phyloP scores from a whole-genome alignment of 257 asterid species.

The Solanum habrochaites region DNA sequence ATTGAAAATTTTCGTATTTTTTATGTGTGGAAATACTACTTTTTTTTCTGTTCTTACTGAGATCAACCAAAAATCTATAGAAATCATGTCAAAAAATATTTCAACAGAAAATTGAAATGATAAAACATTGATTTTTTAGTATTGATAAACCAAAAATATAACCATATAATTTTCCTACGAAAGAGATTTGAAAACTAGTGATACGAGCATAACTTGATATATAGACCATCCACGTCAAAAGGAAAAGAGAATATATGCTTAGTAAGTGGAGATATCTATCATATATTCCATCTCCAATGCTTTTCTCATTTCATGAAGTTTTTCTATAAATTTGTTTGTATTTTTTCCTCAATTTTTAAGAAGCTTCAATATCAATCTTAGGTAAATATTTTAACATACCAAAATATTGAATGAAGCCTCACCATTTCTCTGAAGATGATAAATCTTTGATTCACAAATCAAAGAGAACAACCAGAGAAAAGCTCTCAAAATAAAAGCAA shows the following conservation, averaged over 20 bases:
- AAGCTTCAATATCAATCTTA: neutral
- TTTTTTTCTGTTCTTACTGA: no score
- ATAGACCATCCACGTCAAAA: neutral
- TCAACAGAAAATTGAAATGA: no score
- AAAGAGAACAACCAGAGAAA: conserved; percentile 9
- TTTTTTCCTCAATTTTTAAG: neutral
- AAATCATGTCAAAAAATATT: no score
- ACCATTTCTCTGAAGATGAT: conserved; percentile 11
- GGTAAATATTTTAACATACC: neutral
- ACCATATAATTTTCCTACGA: no score
- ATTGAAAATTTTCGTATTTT: no score
- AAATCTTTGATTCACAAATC: conserved; percentile 9
- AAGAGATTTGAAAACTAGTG: neutral
- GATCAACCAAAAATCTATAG: neutral
- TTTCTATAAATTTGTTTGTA: conserved; percentile 8
- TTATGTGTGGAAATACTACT: neutral
- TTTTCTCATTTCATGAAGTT: neutral
- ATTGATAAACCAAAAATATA: no score
- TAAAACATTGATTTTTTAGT: no score
- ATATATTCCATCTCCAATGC: neutral
- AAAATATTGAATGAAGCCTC: conserved; percentile 23
- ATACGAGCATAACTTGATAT: neutral
- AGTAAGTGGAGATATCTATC: neutral
- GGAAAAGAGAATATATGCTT: neutral
- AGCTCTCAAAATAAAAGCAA: neutral